These are phyloP conservation scores for Taphrina flavorubra DNA, from an alignment of 1,139 yeast species.

Conservation along the genomic window DNA sequence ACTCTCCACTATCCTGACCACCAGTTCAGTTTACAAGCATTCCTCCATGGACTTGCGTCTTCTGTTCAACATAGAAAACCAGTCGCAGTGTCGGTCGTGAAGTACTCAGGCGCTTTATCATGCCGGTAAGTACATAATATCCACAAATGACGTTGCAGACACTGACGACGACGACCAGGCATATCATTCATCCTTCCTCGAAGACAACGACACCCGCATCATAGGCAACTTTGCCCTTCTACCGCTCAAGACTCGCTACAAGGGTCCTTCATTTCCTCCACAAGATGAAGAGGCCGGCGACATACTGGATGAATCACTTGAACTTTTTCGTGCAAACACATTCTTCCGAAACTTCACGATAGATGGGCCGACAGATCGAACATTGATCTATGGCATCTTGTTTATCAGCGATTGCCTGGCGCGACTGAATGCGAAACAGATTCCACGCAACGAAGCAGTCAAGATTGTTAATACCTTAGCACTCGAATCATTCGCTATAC, in stretches of 20 bases:
- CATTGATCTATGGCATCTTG: conserved; percentile 93
- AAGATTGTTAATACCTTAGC: conserved; percentile 79
- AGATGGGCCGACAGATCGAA: conserved; percentile 91
- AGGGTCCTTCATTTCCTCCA: conserved; percentile 92
- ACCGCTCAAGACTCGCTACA: conserved; percentile 79
- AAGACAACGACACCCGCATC: conserved; percentile 52
- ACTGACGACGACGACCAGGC: conserved; percentile 57
- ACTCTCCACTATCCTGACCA: conserved; percentile 1
- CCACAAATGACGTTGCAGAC: background rate
- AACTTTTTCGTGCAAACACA: conserved; percentile 91
- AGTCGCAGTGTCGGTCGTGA: too few species aligned
- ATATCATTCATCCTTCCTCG: conserved; percentile 85
- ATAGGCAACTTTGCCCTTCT: conserved; percentile 73
- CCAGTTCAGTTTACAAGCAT: too few species aligned
- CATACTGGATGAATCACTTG: conserved; percentile 86
- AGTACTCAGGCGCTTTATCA: background rate
- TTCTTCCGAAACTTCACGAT: conserved; percentile 96
- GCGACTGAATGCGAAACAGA: conserved; percentile 56
- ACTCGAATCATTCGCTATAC: conserved; percentile 84
- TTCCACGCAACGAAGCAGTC: conserved; percentile 65
- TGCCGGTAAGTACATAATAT: background rate
- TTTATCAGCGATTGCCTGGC: conserved; percentile 84
- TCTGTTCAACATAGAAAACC: too few species aligned
- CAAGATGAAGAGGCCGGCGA: conserved; percentile 69
- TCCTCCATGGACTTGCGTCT: too few species aligned